phyloP scores from a whole-genome alignment of 257 asterid genomes.

The Petunia secreta region DNA sequence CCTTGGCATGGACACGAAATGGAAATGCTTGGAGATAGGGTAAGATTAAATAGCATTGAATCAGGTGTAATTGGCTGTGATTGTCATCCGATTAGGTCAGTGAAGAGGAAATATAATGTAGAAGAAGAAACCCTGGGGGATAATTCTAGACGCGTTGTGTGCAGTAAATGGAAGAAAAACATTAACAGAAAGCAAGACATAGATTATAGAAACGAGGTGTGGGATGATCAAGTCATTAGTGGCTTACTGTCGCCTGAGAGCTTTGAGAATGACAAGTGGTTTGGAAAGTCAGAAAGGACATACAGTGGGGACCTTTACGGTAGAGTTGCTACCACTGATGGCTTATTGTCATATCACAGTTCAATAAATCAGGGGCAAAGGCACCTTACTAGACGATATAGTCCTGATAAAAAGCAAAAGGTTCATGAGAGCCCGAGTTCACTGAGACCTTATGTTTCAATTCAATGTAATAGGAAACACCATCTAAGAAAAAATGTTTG shows the following conservation, averaged over 20 bases:
- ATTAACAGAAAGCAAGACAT: constrained; percentile 26
- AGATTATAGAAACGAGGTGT: constrained; percentile 27
- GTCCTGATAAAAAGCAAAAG: constrained; percentile 29
- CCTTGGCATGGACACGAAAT: constrained; percentile 14
- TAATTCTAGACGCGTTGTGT: constrained; percentile 16
- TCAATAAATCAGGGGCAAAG: constrained; percentile 24
- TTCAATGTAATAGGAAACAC: constrained; percentile 24
- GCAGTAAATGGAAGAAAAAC: constrained; percentile 21
- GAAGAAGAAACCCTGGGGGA: constrained; percentile 33
- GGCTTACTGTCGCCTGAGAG: constrained; percentile 25
- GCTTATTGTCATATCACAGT: constrained; percentile 21
- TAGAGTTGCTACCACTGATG: constrained; percentile 32
- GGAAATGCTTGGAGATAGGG: constrained; percentile 27
- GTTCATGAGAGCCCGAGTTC: constrained; percentile 21
- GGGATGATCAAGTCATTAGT: constrained; percentile 28
- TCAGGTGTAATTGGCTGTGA: constrained; percentile 18
- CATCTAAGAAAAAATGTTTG: constrained; percentile 34
- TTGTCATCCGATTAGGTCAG: constrained; percentile 23
- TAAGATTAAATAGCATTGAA: constrained; percentile 21
- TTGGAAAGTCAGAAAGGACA: constrained; percentile 16
- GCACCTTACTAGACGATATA: constrained; percentile 27
- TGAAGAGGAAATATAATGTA: constrained; percentile 31
- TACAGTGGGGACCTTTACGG: constrained; percentile 10
- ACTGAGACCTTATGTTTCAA: constrained; percentile 3
- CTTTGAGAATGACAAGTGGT: constrained; percentile 19